Evolutionary conservation across 2,329 filamentous ascomycete genomes (phyloP).

Genomic region (Penicillium sp.): DNA sequence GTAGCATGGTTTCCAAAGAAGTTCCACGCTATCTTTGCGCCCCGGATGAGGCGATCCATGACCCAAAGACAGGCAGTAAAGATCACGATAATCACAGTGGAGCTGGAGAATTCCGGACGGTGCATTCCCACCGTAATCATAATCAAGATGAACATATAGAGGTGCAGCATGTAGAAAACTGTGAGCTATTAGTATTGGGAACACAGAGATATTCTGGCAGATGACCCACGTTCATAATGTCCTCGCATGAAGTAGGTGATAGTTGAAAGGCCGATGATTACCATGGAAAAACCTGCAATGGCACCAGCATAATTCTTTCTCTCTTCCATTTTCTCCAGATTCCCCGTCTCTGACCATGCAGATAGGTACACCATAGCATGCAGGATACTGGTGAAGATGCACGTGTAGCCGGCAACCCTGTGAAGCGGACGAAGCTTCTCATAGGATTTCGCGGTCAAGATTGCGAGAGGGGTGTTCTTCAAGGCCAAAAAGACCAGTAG

Average conservation of each 20-base stretch:
- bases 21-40: constrained; percentile 50
- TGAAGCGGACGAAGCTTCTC: constrained; percentile 21
- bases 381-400: constrained; percentile 24
- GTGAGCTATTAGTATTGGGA: neutral
- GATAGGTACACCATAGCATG: constrained; percentile 34
- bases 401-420: constrained; percentile 19
- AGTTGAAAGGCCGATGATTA: constrained; percentile 42
- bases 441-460: constrained; percentile 15
- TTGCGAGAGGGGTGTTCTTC: constrained; percentile 17
- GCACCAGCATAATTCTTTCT: constrained; percentile 51
- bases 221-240: constrained; percentile 29
- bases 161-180: constrained; percentile 15
- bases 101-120: constrained; percentile 48
- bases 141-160: constrained; percentile 12
- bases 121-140: constrained; percentile 36
- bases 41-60: constrained; percentile 53
- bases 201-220: neutral
- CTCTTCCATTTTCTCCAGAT: constrained; percentile 21
- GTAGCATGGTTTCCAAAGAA: constrained; percentile 48
- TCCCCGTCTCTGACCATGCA: constrained; percentile 44
- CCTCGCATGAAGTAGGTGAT: constrained; percentile 7
- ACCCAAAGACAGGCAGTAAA: constrained; percentile 52
- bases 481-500: constrained; percentile 16
- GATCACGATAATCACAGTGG: constrained; percentile 45
- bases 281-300: constrained; percentile 52